Percentiles rank a stretch among this genome's conserved stretches.
phyloP scores from a whole-genome alignment of 2,329 filamentous ascomycete species.

The Nothopassalora personata region DNA sequence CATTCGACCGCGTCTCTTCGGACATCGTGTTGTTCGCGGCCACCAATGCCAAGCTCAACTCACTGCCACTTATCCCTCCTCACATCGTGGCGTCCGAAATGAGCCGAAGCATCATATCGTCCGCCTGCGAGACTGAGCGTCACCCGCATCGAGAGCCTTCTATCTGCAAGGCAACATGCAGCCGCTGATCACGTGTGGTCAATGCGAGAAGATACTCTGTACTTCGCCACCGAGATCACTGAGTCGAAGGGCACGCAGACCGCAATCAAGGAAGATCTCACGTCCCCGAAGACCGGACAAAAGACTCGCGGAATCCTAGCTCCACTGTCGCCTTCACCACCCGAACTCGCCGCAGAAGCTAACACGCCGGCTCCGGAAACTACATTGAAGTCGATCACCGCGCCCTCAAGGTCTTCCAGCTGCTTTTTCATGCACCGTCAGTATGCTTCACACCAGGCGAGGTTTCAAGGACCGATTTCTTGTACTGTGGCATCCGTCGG shows the following conservation, averaged over 20 bases:
- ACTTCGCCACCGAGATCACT: conserved; percentile 2
- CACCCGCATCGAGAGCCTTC: conserved; percentile 6
- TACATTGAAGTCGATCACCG: conserved; percentile 35
- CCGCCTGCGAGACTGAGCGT: conserved; percentile 3
- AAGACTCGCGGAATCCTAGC: conserved; percentile 8
- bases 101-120: conserved; percentile 7
- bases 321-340: too few species aligned
- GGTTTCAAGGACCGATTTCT: conserved; percentile 42
- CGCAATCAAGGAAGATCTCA: neutral
- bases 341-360: too few species aligned
- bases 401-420: conserved; percentile 39
- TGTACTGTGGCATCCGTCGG: conserved; percentile 51
- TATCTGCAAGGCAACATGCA: conserved; percentile 6
- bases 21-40: too few species aligned
- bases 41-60: too few species aligned
- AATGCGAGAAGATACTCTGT: conserved; percentile 9
- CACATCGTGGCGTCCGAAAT: too few species aligned
- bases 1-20: too few species aligned
- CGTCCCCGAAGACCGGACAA: neutral
- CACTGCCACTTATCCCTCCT: too few species aligned
- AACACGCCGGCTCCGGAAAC: too few species aligned
- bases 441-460: conserved; percentile 40
- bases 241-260: conserved; percentile 8
- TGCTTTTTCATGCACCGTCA: conserved; percentile 37
- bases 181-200: conserved; percentile 9